Evolutionary conservation across 2,329 filamentous ascomycete species (phyloP).

Genomic region (Calonectria henricotiae): DNA sequence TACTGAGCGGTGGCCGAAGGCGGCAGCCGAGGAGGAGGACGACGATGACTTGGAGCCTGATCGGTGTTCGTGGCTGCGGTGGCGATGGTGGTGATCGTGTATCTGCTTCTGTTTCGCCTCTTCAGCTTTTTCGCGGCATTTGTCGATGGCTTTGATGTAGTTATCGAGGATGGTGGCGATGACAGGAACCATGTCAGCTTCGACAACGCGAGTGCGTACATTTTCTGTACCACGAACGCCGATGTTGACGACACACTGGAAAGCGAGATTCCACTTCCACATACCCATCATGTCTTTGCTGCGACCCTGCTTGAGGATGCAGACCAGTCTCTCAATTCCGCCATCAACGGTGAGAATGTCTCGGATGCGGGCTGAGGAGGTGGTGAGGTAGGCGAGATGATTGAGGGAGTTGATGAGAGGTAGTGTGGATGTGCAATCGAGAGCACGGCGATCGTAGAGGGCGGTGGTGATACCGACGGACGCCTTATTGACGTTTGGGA

Average conservation of each 20-base stretch:
- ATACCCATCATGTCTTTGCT: slow-evolving; percentile 99
- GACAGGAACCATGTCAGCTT: slow-evolving; percentile 99
- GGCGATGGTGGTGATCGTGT: slow-evolving; percentile 68
- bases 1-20: slow-evolving; percentile 68
- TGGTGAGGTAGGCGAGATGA: slow-evolving; percentile 98
- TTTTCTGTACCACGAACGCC: slow-evolving; percentile 95
- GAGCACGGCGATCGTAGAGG: slow-evolving; percentile 95
- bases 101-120: slow-evolving; percentile 83
- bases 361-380: slow-evolving; percentile 95
- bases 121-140: slow-evolving; percentile 89
- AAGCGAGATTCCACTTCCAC: slow-evolving; percentile 99
- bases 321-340: slow-evolving; percentile 95
- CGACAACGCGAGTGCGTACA: slow-evolving; percentile 94
- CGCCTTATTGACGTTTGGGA: slow-evolving; percentile 99
- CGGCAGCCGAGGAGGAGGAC: slow-evolving; percentile 51
- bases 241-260: slow-evolving; percentile 99
- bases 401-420: slow-evolving; percentile 99
- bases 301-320: slow-evolving; percentile 96
- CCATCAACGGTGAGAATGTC: slow-evolving; percentile 99
- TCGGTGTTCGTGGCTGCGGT: slow-evolving; percentile 67
- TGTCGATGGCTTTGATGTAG: slow-evolving; percentile 97
- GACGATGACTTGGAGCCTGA: slow-evolving; percentile 65
- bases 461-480: slow-evolving; percentile 99
- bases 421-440: slow-evolving; percentile 98
- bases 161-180: slow-evolving; percentile 99